phyloP scores from a whole-genome alignment of 352 stramenopile species.

The Globisporangium acanthophoron region DNA sequence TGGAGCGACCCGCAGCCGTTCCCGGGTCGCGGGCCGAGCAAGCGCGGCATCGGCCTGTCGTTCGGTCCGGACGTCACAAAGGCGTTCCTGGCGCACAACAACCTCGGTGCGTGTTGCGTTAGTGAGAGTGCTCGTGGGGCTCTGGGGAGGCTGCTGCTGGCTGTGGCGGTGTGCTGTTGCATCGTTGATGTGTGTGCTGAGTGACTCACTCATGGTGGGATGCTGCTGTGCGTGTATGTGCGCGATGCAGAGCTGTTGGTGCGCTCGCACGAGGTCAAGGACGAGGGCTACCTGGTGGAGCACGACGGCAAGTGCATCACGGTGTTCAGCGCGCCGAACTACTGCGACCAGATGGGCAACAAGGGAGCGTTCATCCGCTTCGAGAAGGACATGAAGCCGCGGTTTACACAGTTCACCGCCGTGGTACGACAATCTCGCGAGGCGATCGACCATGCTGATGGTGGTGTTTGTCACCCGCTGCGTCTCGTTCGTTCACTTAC shows the following conservation, averaged over 20 bases:
- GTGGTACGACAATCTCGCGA: constrained; percentile 56
- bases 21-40: constrained; percentile 90
- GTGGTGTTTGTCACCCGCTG: background rate
- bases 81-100: constrained; percentile 95
- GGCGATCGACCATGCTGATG: background rate
- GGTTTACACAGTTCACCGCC: constrained; percentile 94
- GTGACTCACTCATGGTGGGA: constrained; percentile 2
- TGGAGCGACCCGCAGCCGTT: constrained; percentile 98
- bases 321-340: constrained; percentile 99
- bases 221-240: background rate
- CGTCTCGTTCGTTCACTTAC: background rate
- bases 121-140: background rate
- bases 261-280: constrained; percentile 98
- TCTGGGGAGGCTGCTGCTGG: background rate
- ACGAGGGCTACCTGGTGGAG: constrained; percentile 99
- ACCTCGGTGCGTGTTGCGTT: constrained; percentile 63
- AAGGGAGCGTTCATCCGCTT: constrained; percentile 99
- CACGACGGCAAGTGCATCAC: constrained; percentile 99
- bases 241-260: constrained; percentile 89
- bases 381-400: constrained; percentile 91
- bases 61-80: constrained; percentile 98
- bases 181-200: background rate
- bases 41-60: constrained; percentile 95
- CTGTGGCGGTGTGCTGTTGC: background rate
- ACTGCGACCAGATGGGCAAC: constrained; percentile 99